Conservation (phyloP, 257 asterid genomes). For the Nicotiana tabacum region DNA sequence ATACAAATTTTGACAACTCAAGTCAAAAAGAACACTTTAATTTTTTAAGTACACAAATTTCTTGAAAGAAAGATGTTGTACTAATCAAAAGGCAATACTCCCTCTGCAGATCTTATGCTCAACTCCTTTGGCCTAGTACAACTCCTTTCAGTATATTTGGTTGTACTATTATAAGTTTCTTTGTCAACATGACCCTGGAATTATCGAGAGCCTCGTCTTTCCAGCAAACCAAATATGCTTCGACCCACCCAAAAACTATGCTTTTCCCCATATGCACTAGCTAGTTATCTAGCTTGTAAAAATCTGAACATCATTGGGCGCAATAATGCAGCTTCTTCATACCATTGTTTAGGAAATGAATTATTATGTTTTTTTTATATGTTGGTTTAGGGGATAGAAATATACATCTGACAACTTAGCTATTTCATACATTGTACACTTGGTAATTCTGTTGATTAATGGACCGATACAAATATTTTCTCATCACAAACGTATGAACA, state of each 20-base stretch:
- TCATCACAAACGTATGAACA: background rate
- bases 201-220: background rate
- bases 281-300: background rate
- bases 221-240: background rate
- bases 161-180: background rate
- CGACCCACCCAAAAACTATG: background rate
- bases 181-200: background rate
- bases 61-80: background rate
- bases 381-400: background rate
- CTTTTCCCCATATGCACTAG: too few species aligned
- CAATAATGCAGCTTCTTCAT: background rate
- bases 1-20: background rate
- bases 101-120: background rate
- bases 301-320: background rate
- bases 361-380: background rate
- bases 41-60: background rate
- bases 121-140: background rate
- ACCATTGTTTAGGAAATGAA: background rate
- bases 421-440: slow-evolving; percentile 5
- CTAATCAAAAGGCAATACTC: background rate
- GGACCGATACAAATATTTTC: background rate
- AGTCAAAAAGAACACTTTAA: background rate
- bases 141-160: background rate
- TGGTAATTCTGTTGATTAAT: background rate
- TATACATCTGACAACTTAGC: background rate